Base-by-base conservation (phyloP, 148 eudicot species). In the Oxyria digyna region DNA sequence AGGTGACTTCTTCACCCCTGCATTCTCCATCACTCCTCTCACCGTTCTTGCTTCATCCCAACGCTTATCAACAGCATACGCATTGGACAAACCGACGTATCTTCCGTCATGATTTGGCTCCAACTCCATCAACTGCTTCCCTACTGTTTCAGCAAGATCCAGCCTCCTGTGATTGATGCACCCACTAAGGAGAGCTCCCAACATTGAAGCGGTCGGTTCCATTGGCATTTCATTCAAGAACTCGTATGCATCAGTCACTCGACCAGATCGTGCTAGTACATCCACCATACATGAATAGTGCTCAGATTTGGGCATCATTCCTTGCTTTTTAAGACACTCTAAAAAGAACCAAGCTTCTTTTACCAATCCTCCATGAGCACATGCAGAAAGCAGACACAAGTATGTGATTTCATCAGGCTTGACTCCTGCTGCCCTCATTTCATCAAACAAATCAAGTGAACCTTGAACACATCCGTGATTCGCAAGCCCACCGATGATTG, bases 221-320 rank as follows among this genome's bases (percentile, higher is more conserved):
- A 77, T 11, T 0, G 96, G 93, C 87, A 92, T 87, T 66, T 55
- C 46, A 70, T 72, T 67, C 59, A 87, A 42, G 73, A 92, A 89
- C 17, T 75, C 63, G 69, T 87, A 89, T 23, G 96, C 97, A 49
- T 87, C 87, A 0, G 41, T 77, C 57, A 89, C 71, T 43, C 66
- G 84, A 69, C 97, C 97, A 41, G 93, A 89, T 55, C 87, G 91
- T 38, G 97, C 90, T 67, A 92, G 69, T 71, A 79, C 93, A 76
- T 92, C 91, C 42, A 92, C 80, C 96, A 92, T 84, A 72, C 96
- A 89, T 4, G 97, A 86, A 72, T 89, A 92, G 73, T 89, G 97
- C 80, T 92, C 93, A 15, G 49, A 74, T 67, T 82, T 89, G 2
- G 87, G 85, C 32, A 69, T 77, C 84, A 84, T 78, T 21, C 87